Evolutionary conservation across 2,329 filamentous ascomycete species (phyloP), one percentile per base, ranked within the genome.

Genomic region (Penicillium digitatum): DNA sequence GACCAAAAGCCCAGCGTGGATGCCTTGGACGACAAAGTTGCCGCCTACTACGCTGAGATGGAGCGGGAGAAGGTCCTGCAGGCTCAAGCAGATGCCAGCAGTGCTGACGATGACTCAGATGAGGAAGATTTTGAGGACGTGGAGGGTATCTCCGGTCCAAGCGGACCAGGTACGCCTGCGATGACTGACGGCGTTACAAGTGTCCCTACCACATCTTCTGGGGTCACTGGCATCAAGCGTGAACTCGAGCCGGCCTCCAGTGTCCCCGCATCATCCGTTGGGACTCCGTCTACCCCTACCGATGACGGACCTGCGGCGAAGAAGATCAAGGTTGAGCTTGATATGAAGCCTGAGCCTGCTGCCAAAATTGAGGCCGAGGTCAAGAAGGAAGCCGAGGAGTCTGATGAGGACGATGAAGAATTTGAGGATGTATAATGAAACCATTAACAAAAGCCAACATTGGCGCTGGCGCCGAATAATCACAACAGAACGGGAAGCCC

Each of bases 21-120:
- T 20, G 74, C 68, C 22, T 65, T 77, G 24, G 74, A 79, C 52
- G 77, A 78, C 57, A 77, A 77, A 48, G 70, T 78, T 48, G 74
- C 75, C 16, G 74, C 75, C 3, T 77, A 77, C 63, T 78, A 78
- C 52, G 74, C 74, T 1, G 75, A 77, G 55, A 75, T 78, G 69
- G 74, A 72, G 27, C 66, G 71, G 3, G 74, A 77, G 56, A 72
- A 76, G 56, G 75, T 72, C 18, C 64, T 74, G 1, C 72, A 76
- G 55, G 74, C 70, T 3, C 64, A 73, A 55, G 66, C 73, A 57
- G 75, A 78, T 44, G 73, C 67, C 8, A 75, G 71, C 54, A 75
- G 69, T 39, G 72, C 65, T 11, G 73, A 74, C 3, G 73, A 75
- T 35, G 71, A 72, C 26, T 75, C 70, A 1, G 74, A 75, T n/a